Evolutionary conservation across 129 eudicot species (phyloP), one percentile per base, ranked within the genome.

Genomic region (Daucus carota): DNA sequence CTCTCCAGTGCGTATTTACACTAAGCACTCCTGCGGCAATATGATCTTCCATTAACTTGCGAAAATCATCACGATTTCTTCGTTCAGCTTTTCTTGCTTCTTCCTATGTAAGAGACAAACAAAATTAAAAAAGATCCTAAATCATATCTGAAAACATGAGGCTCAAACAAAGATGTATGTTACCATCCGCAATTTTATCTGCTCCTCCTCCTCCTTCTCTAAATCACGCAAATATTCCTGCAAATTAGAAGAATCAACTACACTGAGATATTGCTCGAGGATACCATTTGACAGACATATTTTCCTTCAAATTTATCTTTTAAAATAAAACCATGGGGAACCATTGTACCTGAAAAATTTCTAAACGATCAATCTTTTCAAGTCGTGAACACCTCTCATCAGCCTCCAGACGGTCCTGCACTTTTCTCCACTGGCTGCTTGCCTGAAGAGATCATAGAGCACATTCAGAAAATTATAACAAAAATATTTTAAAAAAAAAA

Each of bases 391-490:
- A 95, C 80, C 94, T 91, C 79, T 91, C 94, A 88, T 95, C 92
- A 74, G 87, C 86, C 85, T 91, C 99, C 80, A 95, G 85, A 67
- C 97, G 99, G 75, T 91, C 92, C 82, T 95, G 97, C 79, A 95
- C 96, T 95, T 84, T 95, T 57, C 99, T 78, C 99, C 99, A 95
- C 84, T 95, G 99, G 87, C 96, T 95, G 82, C 87, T 95, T 62
- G 97, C 96, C 99, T 95, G 76, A 42, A 77, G 44, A 76, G 79
- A 63, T 63, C 20, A 78, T 65, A 47, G 38, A 46, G 65, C 28
- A 70, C 70, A 42, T 28, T 22, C 36, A 52, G 10, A 31, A 81
- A 54, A 79, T 75, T 67, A 10, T 5, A 16, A n/a, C 6, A n/a
- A 11, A 20, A 9, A 24, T 42, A n/a, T 57, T 57, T 10, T 31